phyloP scores from a whole-genome alignment of 106 monocot genomes.

The Posidonia australis region DNA sequence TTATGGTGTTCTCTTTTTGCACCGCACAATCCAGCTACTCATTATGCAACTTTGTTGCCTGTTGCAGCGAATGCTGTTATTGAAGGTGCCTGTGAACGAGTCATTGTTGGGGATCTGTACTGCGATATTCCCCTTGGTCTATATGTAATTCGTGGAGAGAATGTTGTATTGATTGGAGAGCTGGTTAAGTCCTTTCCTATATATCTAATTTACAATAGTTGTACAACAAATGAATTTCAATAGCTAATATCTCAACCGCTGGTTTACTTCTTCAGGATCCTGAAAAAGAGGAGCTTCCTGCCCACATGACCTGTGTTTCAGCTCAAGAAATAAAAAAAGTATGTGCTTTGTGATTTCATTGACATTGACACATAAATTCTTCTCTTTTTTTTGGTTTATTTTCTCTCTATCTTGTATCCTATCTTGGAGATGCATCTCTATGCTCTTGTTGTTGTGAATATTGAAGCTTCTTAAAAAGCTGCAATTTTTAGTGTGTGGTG shows the following conservation, averaged over 20 bases:
- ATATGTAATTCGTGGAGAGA: constrained; percentile 94
- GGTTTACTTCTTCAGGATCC: constrained; percentile 34
- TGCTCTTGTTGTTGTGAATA: too few relatives aligned
- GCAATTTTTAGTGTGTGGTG: too few relatives aligned
- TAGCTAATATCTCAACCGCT: neutral
- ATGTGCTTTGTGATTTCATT: neutral
- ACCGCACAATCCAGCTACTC: neutral
- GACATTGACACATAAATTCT: neutral
- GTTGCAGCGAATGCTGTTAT: constrained; percentile 90
- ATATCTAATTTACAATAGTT: neutral
- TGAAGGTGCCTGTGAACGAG: constrained; percentile 89
- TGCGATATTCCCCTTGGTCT: constrained; percentile 92
- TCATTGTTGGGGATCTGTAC: constrained; percentile 87
- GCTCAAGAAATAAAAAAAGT: constrained; percentile 84
- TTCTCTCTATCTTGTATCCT: neutral
- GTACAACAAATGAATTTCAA: neutral
- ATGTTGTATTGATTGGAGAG: constrained; percentile 95
- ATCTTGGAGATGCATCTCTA: too few relatives aligned
- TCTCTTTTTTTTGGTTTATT: neutral
- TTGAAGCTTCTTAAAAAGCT: too few relatives aligned
- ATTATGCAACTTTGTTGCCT: neutral
- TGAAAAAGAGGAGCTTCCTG: constrained; percentile 86
- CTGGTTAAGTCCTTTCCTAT: constrained; percentile 37
- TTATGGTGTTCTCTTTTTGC: neutral
- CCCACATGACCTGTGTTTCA: constrained; percentile 77